Evolutionary conservation across 257 asterid species (phyloP).

Genomic region (Solanum verrucosum): DNA sequence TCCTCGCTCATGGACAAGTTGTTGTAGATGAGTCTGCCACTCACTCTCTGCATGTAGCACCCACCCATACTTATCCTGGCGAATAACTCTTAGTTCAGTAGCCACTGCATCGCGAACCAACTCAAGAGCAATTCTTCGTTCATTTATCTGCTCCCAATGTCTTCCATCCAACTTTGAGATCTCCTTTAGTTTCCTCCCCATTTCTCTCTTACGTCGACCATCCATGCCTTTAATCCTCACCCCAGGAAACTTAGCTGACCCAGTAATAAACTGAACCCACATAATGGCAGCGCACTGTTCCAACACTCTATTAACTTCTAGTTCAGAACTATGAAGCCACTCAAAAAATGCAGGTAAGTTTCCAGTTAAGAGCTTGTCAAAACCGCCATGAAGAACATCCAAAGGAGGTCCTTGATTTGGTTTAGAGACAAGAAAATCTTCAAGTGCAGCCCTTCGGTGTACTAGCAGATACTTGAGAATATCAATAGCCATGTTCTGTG

Average conservation of each 20-base stretch:
- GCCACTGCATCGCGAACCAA: slow-evolving; percentile 91
- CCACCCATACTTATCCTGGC: slow-evolving; percentile 99
- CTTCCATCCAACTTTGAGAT: slow-evolving; percentile 53
- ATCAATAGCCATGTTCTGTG: slow-evolving; percentile 75
- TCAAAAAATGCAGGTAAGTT: slow-evolving; percentile 63
- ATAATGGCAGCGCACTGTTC: slow-evolving; percentile 87
- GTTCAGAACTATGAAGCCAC: slow-evolving; percentile 71
- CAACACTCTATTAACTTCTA: slow-evolving; percentile 57
- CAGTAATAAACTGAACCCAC: slow-evolving; percentile 93
- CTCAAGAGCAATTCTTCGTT: slow-evolving; percentile 90
- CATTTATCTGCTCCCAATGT: slow-evolving; percentile 97
- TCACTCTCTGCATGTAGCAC: slow-evolving; percentile 99
- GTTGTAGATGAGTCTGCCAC: slow-evolving; percentile 95
- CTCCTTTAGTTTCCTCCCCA: slow-evolving; percentile 69
- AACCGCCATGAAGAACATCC: slow-evolving; percentile 87
- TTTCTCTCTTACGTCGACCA: slow-evolving; percentile 88
- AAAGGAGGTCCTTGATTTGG: slow-evolving; percentile 72
- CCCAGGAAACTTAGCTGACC: slow-evolving; percentile 92
- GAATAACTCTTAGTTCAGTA: slow-evolving; percentile 91
- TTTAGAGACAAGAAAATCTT: slow-evolving; percentile 85
- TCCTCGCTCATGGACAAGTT: slow-evolving; percentile 96
- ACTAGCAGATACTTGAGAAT: slow-evolving; percentile 87
- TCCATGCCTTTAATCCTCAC: slow-evolving; percentile 93
- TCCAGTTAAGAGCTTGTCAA: slow-evolving; percentile 86
- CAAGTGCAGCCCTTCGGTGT: slow-evolving; percentile 87